Conservation (phyloP, 257 asterid genomes). For the Oldenlandia corymbosa region DNA sequence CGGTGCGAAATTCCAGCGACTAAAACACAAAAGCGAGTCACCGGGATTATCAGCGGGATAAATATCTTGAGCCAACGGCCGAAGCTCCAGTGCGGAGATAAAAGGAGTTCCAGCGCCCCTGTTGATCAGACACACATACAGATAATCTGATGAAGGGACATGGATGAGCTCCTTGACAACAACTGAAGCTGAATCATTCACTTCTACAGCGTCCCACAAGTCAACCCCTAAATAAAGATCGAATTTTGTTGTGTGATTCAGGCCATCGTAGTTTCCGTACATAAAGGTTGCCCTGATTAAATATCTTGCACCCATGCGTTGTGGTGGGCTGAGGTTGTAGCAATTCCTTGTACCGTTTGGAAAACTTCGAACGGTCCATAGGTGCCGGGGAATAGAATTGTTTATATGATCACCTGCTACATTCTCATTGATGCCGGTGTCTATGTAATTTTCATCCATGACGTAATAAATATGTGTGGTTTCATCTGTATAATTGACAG, state of each 20-base stretch:
- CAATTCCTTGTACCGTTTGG: conserved; percentile 23
- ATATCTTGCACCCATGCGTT: conserved; percentile 11
- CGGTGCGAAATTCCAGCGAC: conserved; percentile 13
- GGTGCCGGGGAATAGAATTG: background rate
- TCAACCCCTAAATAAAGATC: conserved; percentile 39
- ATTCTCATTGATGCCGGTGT: conserved; percentile 13
- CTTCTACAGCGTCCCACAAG: conserved; percentile 17
- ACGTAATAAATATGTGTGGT: conserved; percentile 19
- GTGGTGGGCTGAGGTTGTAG: conserved; percentile 13
- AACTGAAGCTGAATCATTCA: background rate
- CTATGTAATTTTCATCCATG: conserved; percentile 15
- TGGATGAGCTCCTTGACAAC: conserved; percentile 24
- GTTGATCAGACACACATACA: conserved; percentile 31
- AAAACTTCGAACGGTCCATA: conserved; percentile 28
- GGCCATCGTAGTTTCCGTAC: conserved; percentile 31
- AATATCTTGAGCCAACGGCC: conserved; percentile 3
- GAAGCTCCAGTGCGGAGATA: conserved; percentile 30
- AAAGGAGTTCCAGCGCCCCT: conserved; percentile 28
- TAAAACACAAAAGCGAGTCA: conserved; percentile 12
- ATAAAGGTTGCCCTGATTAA: conserved; percentile 28
- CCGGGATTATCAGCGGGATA: background rate
- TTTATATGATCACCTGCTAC: conserved; percentile 8
- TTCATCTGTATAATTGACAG: conserved; percentile 5
- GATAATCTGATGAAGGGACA: conserved; percentile 21
- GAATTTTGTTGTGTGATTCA: conserved; percentile 24